Conservation (phyloP, 2,329 filamentous ascomycete genomes). For the Aspergillus pseudoglaucus region DNA sequence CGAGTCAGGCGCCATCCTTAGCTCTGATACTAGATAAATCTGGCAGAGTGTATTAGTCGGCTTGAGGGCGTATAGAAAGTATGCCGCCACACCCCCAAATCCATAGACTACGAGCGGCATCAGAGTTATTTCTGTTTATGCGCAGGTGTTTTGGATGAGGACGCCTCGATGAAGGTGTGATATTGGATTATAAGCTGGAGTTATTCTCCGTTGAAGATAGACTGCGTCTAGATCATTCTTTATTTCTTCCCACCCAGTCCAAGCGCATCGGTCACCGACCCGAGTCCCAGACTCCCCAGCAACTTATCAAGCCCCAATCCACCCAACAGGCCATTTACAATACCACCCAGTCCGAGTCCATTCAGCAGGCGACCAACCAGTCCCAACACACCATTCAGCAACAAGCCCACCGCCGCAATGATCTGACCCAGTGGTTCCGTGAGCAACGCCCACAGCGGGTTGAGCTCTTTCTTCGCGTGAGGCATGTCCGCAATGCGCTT, state of each 20-base stretch:
- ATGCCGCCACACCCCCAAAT: no score
- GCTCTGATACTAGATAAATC: no score
- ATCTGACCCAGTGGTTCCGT: slow-evolving; percentile 85
- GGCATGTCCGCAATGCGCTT: slow-evolving; percentile 87
- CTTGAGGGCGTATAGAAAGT: no score
- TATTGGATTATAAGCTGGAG: no score
- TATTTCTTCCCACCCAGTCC: slow-evolving; percentile 47
- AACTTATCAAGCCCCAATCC: slow-evolving; percentile 60
- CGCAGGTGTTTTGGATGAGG: no score
- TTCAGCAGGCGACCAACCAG: slow-evolving; percentile 75
- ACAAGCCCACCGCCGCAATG: slow-evolving; percentile 75
- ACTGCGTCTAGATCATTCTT: slow-evolving; percentile 14
- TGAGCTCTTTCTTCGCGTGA: slow-evolving; percentile 89
- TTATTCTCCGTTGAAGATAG: no score
- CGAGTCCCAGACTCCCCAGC: slow-evolving; percentile 47
- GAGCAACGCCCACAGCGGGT: slow-evolving; percentile 73
- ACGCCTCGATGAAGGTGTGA: no score
- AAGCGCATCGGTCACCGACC: slow-evolving; percentile 35
- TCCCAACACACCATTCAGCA: slow-evolving; percentile 75
- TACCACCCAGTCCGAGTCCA: slow-evolving; percentile 72
- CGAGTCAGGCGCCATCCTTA: no score
- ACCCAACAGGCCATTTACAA: slow-evolving; percentile 71
- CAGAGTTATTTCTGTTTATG: no score
- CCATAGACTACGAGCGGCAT: no score
- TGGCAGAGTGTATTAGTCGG: no score